Evolutionary conservation across 371 early-diverging fungal genomes (phyloP).

Genomic region (Mortierella sp.): DNA sequence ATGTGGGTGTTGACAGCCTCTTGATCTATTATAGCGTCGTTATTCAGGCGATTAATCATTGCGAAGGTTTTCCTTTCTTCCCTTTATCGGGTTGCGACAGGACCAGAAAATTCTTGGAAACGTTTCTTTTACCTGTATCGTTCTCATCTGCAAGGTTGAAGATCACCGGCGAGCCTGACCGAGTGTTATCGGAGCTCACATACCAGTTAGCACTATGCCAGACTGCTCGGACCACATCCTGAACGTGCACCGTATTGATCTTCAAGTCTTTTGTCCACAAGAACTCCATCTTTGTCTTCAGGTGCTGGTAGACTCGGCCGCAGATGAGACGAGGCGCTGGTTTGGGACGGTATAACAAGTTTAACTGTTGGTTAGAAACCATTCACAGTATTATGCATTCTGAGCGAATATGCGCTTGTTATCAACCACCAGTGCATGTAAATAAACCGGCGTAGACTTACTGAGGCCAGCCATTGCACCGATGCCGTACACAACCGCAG

Average conservation of each 20-base stretch:
- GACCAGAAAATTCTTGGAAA: constrained; percentile 1
- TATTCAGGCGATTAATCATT: too few relatives aligned
- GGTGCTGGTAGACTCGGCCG: constrained; percentile 87
- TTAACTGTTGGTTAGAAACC: not conserved
- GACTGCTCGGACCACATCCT: constrained; percentile 84
- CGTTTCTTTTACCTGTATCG: constrained; percentile 67
- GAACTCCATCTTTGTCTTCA: constrained; percentile 88
- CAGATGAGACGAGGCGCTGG: constrained; percentile 90
- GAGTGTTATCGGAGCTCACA: constrained; percentile 54
- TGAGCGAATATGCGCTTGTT: not conserved
- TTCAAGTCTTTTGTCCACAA: constrained; percentile 91
- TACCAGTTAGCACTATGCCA: constrained; percentile 78
- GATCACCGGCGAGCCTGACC: constrained; percentile 49
- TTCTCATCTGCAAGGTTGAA: constrained; percentile 86
- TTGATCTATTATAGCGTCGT: too few relatives aligned
- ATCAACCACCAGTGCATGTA: not conserved
- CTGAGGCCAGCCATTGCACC: constrained; percentile 83
- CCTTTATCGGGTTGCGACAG: too few relatives aligned
- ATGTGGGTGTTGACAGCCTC: constrained; percentile 79
- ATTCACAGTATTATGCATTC: too few relatives aligned
- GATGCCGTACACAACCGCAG: constrained; percentile 91
- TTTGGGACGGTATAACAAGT: constrained; percentile 10
- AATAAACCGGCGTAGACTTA: too few relatives aligned
- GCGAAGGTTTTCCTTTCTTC: too few relatives aligned
- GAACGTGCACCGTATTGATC: constrained; percentile 93